Percentiles rank a stretch among this genome's conserved stretches.
phyloP scores from a whole-genome alignment of 257 asterid species.

The Nicotiana benthamiana region DNA sequence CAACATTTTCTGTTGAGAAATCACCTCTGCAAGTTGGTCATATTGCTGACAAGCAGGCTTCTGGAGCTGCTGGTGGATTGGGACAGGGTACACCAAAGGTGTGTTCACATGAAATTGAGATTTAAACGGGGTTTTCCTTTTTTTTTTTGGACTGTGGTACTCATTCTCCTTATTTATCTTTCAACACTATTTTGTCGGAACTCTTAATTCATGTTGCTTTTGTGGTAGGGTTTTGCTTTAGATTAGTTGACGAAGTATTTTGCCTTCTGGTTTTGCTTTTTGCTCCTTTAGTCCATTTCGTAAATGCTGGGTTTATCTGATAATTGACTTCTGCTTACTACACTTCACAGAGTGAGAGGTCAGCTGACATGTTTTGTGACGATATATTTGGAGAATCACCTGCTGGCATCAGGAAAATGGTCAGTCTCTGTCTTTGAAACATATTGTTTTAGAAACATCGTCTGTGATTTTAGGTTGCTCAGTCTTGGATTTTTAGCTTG shows the following conservation, averaged over 20 bases:
- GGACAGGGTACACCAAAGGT: constrained; percentile 99
- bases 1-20: constrained; percentile 71
- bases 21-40: constrained; percentile 61
- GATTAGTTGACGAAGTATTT: not conserved
- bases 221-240: not conserved
- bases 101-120: not conserved
- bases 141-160: not conserved
- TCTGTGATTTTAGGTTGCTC: not conserved
- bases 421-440: constrained; percentile 24
- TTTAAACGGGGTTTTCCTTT: not conserved
- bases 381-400: constrained; percentile 98
- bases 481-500: not conserved
- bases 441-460: not conserved
- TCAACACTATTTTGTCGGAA: not conserved
- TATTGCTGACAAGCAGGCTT: constrained; percentile 34
- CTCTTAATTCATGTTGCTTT: not conserved
- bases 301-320: not conserved
- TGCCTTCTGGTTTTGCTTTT: not conserved
- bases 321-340: constrained; percentile 10
- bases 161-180: not conserved
- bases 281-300: constrained; percentile 9
- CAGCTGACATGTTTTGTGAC: constrained; percentile 74
- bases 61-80: constrained; percentile 71
- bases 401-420: constrained; percentile 66
- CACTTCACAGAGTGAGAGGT: constrained; percentile 72